Percentiles rank a stretch among this genome's conserved stretches.
phyloP scores from a whole-genome alignment of 345 rosid species.

The Mercurialis annua region DNA sequence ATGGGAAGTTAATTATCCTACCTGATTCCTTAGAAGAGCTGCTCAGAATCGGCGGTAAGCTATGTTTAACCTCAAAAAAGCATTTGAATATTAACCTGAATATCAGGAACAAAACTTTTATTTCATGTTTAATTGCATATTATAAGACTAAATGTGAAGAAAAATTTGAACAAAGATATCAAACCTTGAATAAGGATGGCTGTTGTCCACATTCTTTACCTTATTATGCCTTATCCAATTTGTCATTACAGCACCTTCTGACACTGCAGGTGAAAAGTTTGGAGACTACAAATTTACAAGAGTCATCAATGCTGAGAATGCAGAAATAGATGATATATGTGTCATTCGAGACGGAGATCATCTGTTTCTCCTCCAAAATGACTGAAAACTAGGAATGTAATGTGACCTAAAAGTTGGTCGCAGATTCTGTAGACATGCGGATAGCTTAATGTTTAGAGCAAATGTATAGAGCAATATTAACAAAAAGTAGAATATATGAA shows the following conservation, averaged over 20 bases:
- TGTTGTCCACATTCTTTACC: constrained; percentile 12
- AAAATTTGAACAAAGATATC: background rate
- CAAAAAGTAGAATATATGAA: constrained; percentile 20
- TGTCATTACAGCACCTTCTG: constrained; percentile 36
- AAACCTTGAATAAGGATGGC: constrained; percentile 20
- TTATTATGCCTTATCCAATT: constrained; percentile 21
- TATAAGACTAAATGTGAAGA: background rate
- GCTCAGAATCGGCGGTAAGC: constrained; percentile 79
- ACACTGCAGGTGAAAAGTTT: constrained; percentile 78
- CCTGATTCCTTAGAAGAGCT: constrained; percentile 79
- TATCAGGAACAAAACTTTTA: constrained; percentile 11
- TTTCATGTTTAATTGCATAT: background rate
- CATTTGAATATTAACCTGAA: constrained; percentile 30
- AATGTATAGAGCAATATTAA: constrained; percentile 19
- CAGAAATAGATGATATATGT: constrained; percentile 71
- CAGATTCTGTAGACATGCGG: constrained; percentile 10
- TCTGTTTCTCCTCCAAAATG: constrained; percentile 59
- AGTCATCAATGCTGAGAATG: constrained; percentile 57
- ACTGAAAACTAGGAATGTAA: constrained; percentile 28
- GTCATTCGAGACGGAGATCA: constrained; percentile 94
- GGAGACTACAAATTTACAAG: constrained; percentile 53
- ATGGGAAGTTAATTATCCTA: constrained; percentile 62
- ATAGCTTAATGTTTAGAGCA: constrained; percentile 31
- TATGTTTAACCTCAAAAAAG: constrained; percentile 21
- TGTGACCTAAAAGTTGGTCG: constrained; percentile 20